Conservation (phyloP, 306 rosid species). For the Vicia villosa region DNA sequence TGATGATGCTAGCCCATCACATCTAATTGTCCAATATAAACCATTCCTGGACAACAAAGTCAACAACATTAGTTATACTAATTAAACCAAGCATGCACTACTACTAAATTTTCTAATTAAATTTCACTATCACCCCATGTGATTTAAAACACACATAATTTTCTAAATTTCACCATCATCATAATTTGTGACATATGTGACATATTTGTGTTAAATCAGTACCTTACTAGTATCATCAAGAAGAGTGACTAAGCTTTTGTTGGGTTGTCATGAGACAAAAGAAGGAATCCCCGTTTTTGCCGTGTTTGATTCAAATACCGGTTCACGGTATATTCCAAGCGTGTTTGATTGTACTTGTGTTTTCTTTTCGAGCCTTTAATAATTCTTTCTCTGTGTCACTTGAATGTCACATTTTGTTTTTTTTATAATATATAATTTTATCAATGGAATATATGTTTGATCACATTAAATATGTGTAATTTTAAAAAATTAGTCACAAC, state of each 20-base stretch:
- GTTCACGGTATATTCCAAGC: not conserved
- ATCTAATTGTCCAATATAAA: too few relatives aligned
- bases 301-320: not conserved
- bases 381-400: too few relatives aligned
- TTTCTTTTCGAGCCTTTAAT: not conserved
- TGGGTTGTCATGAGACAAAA: not conserved
- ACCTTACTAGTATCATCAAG: not conserved
- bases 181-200: slow-evolving; percentile 2
- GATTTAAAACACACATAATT: not conserved
- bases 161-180: not conserved
- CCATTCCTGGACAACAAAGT: too few relatives aligned
- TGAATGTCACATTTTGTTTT: too few relatives aligned
- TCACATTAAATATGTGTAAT: too few relatives aligned
- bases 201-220: not conserved
- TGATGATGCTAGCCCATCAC: too few relatives aligned
- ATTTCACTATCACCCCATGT: too few relatives aligned
- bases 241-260: not conserved
- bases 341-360: too few relatives aligned
- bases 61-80: too few relatives aligned
- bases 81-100: not conserved
- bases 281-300: not conserved
- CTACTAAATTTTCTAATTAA: not conserved
- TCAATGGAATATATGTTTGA: too few relatives aligned
- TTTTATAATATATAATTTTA: too few relatives aligned
- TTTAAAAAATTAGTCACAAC: too few relatives aligned